Evolutionary conservation across 345 rosid genomes (phyloP), one percentile per base, ranked within the genome.

Genomic region (Pistacia vera): DNA sequence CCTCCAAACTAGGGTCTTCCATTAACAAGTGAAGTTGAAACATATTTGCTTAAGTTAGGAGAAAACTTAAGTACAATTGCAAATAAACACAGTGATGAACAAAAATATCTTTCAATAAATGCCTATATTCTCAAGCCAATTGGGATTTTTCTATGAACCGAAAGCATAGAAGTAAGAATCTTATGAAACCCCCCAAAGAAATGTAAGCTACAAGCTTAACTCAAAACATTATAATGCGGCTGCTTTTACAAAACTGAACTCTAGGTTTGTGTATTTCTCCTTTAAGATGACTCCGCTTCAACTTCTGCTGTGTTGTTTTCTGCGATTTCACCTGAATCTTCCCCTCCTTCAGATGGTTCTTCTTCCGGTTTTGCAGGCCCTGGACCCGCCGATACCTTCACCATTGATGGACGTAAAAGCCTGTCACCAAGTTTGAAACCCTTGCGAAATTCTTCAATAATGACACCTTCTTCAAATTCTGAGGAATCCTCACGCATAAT

Each of bases 371-470:
- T 90, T 48, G 81, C 91, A 48, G 97, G 98, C 48, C 98, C 98
- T 2, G 98, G 98, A 78, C 98, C 97, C n/a, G 99, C 93, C 0
- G 99, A 95, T 49, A 95, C 99, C 83, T 95, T 90, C 80, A 93
- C 99, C 99, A 95, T 95, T 25, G 99, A 85, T 25, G 98, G 97
- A 28, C 99, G 93, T 82, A 95, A 65, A 22, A 95, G 93, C 84
- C 96, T 86, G 41, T 93, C 96, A 0, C 97, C 98, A 1, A 95
- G 87, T 85, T 85, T 83, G 85, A 90, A 96, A 28, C 99, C 98
- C 82, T 89, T 91, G 69, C 93, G 93, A 74, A 76, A 96, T 82
- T 96, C 98, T 80, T 92, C 87, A n/a, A 96, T 81, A 68, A 96
- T 78, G 44, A 87, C 81, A 35, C 97, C 97, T 75, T 96, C 98